Evolutionary conservation across 352 stramenopile species (phyloP), one percentile per base, ranked within the genome.

Genomic region (Phytophthora litchii): DNA sequence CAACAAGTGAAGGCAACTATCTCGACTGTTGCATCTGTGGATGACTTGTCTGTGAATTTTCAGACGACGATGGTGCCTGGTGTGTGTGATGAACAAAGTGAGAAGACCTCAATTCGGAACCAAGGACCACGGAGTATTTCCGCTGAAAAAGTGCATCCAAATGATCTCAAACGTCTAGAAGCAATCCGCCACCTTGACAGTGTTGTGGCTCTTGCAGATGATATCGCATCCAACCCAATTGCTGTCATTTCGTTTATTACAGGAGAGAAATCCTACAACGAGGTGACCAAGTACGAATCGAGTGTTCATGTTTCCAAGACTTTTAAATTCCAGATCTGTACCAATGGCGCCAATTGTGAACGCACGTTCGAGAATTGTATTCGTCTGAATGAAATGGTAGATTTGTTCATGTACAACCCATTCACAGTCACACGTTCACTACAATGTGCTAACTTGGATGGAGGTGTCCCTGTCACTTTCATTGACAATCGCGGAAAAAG

Each of bases 361-460:
- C 40, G 32, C 1, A 40, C 50, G 9, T 84, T 66, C 47, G 48
- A 70, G n/a, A 73, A 80, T 25, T 74, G 54, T 38, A 62, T 86
- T 47, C 23, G 69, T 20, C 40, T 89, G 5, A 12, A 38, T 7
- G 55, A 82, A 11, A 41, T 36, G 0, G 62, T 74, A 0, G 75
- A 89, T 25, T 47, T 91, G 34, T 89, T 80, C 61, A 67, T 83
- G 65, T 89, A 86, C 72, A 86, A 87, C 27, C 78, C 81, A 42
- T 83, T 86, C 60, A 72, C 60, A 7, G 59, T 84, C 29, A 61
- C 58, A 7, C 72, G 76, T 0, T 67, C 63, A 8, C 19, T 80
- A 19, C 45, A 81, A 11, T 91, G 81, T 35, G 54, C 40, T 0
- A n/a, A 63, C 6, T 47, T 89, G 36, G 41, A 54, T 2, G 59